Evolutionary conservation across 768 basidiomycete genomes (phyloP).

Genomic region (Leccinum obscurum): DNA sequence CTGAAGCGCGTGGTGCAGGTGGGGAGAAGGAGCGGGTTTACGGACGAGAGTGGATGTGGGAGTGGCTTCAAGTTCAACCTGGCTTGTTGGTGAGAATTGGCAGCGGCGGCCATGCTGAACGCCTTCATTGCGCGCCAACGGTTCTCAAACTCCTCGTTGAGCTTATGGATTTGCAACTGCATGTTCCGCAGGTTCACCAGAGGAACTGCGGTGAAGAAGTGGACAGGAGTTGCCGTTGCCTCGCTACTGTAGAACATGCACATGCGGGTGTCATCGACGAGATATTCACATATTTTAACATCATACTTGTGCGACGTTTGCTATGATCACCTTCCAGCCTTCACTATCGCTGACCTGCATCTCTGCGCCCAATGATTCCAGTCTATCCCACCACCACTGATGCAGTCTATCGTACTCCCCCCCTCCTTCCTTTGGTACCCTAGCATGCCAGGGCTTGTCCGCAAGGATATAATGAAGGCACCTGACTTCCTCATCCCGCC

Average conservation of each 20-base stretch:
- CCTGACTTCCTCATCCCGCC: constrained; percentile 84
- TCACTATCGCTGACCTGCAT: constrained; percentile 45
- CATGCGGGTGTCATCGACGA: not conserved
- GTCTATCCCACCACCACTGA: constrained; percentile 81
- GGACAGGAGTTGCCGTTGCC: constrained; percentile 30
- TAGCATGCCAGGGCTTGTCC: constrained; percentile 83
- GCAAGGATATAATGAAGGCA: constrained; percentile 85
- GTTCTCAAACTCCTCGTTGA: constrained; percentile 41
- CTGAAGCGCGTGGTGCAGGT: constrained; percentile 12
- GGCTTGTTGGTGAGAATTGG: constrained; percentile 9
- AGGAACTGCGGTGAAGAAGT: constrained; percentile 25
- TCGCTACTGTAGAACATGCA: constrained; percentile 32
- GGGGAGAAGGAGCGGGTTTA: not conserved
- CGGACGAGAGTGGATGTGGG: constrained; percentile 5
- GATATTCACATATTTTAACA: not conserved
- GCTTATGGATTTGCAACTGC: constrained; percentile 41
- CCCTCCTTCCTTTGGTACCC: constrained; percentile 41
- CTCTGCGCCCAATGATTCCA: constrained; percentile 42
- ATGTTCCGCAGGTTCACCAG: constrained; percentile 45
- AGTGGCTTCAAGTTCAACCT: not conserved
- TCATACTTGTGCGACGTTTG: constrained; percentile 42
- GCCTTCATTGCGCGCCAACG: constrained; percentile 28
- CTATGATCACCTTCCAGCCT: constrained; percentile 51
- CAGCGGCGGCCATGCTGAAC: constrained; percentile 4
- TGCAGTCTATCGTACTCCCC: constrained; percentile 55